Percentiles rank a stretch among this genome's conserved stretches.
phyloP scores from a whole-genome alignment of 352 stramenopile genomes.

The Globisporangium paroecandrum region DNA sequence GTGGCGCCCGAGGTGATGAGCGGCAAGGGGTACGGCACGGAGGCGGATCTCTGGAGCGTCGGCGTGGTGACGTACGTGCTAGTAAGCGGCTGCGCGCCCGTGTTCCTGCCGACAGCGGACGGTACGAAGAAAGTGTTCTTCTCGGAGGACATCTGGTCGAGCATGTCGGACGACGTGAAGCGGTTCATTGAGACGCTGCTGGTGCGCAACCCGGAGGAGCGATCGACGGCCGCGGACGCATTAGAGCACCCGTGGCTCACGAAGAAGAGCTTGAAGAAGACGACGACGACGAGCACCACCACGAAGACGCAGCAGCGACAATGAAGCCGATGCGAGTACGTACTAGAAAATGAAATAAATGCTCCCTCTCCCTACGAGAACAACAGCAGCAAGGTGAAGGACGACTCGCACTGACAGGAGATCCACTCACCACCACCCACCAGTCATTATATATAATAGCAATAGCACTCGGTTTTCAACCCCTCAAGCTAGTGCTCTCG shows the following conservation, averaged over 20 bases:
- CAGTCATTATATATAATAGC: conserved; percentile 12
- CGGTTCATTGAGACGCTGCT: conserved; percentile 69
- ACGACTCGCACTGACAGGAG: not conserved
- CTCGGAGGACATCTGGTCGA: conserved; percentile 61
- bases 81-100: conserved; percentile 72
- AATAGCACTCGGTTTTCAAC: not conserved
- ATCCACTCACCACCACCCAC: not conserved
- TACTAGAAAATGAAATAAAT: conserved; percentile 4
- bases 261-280: conserved; percentile 19
- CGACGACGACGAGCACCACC: not conserved
- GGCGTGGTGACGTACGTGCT: conserved; percentile 91
- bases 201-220: conserved; percentile 74
- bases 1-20: conserved; percentile 83
- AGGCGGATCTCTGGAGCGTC: conserved; percentile 93
- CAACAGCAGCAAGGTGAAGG: not conserved
- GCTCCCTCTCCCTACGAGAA: not conserved
- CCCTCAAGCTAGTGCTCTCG: not conserved
- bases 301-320: not conserved
- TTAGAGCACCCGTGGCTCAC: conserved; percentile 75
- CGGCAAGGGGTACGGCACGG: conserved; percentile 91
- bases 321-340: not conserved
- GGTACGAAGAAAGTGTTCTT: conserved; percentile 77
- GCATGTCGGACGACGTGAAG: conserved; percentile 56
- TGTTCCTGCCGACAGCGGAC: conserved; percentile 61
- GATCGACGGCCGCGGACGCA: conserved; percentile 61